Evolutionary conservation across 805 yeast genomes (phyloP), one percentile per base, ranked within the genome.

Genomic region (Saturnispora kantuleensis): DNA sequence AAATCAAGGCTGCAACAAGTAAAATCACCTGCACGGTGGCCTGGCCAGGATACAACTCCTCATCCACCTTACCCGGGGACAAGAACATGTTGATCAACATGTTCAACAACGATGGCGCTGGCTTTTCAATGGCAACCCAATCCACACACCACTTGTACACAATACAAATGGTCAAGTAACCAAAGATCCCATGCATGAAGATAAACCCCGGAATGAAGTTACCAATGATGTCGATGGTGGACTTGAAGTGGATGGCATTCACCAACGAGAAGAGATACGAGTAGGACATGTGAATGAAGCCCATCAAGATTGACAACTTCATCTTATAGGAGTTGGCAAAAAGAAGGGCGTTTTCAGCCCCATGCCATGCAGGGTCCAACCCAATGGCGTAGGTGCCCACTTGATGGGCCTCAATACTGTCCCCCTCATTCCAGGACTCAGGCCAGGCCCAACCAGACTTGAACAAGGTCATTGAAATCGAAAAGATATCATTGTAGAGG

Each of bases 361-460:
- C 96, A 64, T 93, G 99, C 99, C 99, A 93, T 10, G 82, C 84
- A 51, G 82, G 84, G 65, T 93, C 99, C 42, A 93, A 65, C 42
- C 99, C 99, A 59, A 93, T 68, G 5, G 81, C 68, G 59, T 93
- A 93, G 10, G 77, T 77, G 8, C 90, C 86, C 11, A 70, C 70
- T 54, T 74, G 71, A 32, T 70, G 70, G 10, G 88, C 97, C 38
- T 69, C 71, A 46, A 89, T 72, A 4, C 78, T 59, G 35, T 84
- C 84, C 18, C 95, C 94, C 48, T 67, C 71, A 52, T 77, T 68
- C 68, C 82, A 84, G 39, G 71, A 62, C 42, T 73, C 74, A 7
- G 97, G 97, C 95, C 95, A 93, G 56, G 74, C 71, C 97, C 98
- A 93, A 31, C 97, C 96, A 12, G 94, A 79, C 42, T 68, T 68